A percentile compares a stretch with the other conserved stretches of the same genome.
Conservation (phyloP, 495 filamentous ascomycete genomes). For the Lasiosphaeria hispida region DNA sequence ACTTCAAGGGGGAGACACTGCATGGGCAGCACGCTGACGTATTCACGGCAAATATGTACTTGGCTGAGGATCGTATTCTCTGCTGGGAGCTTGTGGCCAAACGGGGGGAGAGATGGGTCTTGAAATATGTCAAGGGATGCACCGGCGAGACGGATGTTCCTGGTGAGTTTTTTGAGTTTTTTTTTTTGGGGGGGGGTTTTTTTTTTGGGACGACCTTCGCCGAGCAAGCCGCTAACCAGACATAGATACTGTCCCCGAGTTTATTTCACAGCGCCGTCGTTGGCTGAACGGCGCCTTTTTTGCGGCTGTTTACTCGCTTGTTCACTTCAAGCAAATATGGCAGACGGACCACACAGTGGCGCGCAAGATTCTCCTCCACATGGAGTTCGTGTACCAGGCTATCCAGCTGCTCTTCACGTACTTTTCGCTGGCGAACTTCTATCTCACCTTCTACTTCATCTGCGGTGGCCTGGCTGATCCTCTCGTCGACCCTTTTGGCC, state of each 20-base stretch:
- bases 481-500: slow-evolving; percentile 82
- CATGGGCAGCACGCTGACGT: slow-evolving; percentile 97
- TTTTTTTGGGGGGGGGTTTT: neutral
- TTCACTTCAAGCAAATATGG: slow-evolving; percentile 95
- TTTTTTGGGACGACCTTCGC: neutral
- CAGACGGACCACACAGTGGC: slow-evolving; percentile 83
- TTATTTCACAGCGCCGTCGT: slow-evolving; percentile 89
- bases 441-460: slow-evolving; percentile 98
- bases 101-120: slow-evolving; percentile 88
- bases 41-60: slow-evolving; percentile 99
- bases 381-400: slow-evolving; percentile 96
- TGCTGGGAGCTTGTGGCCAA: slow-evolving; percentile 99
- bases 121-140: slow-evolving; percentile 95
- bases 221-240: slow-evolving; percentile 6
- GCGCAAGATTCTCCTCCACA: slow-evolving; percentile 87
- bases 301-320: slow-evolving; percentile 93
- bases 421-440: slow-evolving; percentile 98
- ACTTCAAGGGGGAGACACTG: slow-evolving; percentile 98
- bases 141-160: slow-evolving; percentile 98
- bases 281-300: slow-evolving; percentile 99
- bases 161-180: slow-evolving; percentile 62
- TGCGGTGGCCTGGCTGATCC: slow-evolving; percentile 86
- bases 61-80: slow-evolving; percentile 96
- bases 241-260: slow-evolving; percentile 76
- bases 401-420: slow-evolving; percentile 90